Evolutionary conservation across 2,329 filamentous ascomycete species (phyloP), one percentile per base, ranked within the genome.

Genomic region (Talaromyces sp.): DNA sequence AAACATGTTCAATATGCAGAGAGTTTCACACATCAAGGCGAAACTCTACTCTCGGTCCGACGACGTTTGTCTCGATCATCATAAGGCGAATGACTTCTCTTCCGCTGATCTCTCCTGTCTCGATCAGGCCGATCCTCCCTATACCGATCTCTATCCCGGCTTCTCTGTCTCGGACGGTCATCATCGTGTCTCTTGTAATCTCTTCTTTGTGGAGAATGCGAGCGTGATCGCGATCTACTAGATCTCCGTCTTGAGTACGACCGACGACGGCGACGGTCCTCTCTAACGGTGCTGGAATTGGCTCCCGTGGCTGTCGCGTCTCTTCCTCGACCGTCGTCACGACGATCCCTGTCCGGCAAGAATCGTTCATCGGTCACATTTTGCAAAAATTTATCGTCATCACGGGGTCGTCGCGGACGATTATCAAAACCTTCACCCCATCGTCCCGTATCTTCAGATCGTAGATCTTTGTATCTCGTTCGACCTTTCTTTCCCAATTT

Each of bases 401-500:
- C 73, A 43, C 70, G 70, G 19, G 71, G 69, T 9, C 70, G 67
- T 24, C 74, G 70, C 16, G 66, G 65, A 16, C 72, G 67, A 37
- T 72, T 70, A 35, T 72, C 67, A 31, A 64, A 72, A 7, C 76
- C 76, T 22, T 78, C 76, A 4, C 79, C 94, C 90, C 93, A 97
- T 35, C 85, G 83, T 0, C 95, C 95, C 0, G 95, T 99, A 78
- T 99, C 95, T 79, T 99, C 94, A 14, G 83, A 87, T 75, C 88
- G 89, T 73, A 99, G 84, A 77, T 99, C 95, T 71, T 86, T 90
- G 79, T 98, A 98, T 77, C 90, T 91, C 7, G 92, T 93, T 33
- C 91, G 88, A 22, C 95, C 94, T 82, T 97, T 97, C 80, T 90
- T 92, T 24, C 95, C 95, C 31, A 99, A 79, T 80, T 93, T 94